phyloP scores from a whole-genome alignment of 2,329 filamentous ascomycete species.

The Epichloe elymi region DNA sequence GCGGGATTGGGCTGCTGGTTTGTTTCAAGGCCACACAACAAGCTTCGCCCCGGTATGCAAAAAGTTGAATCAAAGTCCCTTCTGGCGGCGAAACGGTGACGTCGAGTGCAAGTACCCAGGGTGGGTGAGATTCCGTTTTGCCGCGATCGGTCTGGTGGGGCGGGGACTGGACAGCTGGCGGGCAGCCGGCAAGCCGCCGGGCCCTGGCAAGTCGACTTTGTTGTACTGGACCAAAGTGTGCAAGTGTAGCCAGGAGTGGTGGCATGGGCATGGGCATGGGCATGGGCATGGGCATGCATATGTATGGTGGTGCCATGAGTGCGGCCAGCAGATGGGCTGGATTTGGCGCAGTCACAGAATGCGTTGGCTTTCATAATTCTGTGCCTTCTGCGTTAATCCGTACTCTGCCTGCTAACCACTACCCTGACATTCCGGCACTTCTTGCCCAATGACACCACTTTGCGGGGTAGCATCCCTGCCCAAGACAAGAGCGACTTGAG shows the following conservation, averaged over 20 bases:
- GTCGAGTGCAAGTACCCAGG: background rate
- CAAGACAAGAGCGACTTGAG: background rate
- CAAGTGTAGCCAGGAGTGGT: background rate
- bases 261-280: background rate
- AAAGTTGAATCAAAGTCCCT: background rate
- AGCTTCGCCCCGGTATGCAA: background rate
- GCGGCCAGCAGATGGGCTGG: no score
- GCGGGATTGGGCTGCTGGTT: no score
- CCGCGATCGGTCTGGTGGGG: slow-evolving; percentile 5
- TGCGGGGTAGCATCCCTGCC: slow-evolving; percentile 10
- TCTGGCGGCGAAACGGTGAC: background rate
- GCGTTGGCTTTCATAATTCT: no score
- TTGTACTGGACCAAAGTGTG: background rate
- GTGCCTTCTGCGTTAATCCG: no score
- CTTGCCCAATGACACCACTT: slow-evolving; percentile 5
- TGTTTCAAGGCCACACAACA: background rate
- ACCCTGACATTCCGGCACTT: background rate
- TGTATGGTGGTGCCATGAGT: no score
- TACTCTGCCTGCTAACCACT: no score
- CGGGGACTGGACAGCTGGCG: background rate
- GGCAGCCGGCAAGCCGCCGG: no score
- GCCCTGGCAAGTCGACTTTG: no score
- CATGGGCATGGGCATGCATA: background rate
- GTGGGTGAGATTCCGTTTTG: background rate
- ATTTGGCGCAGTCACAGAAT: no score